Conservation (phyloP, 164 flowering plant species). For the Vitis rupestris region DNA sequence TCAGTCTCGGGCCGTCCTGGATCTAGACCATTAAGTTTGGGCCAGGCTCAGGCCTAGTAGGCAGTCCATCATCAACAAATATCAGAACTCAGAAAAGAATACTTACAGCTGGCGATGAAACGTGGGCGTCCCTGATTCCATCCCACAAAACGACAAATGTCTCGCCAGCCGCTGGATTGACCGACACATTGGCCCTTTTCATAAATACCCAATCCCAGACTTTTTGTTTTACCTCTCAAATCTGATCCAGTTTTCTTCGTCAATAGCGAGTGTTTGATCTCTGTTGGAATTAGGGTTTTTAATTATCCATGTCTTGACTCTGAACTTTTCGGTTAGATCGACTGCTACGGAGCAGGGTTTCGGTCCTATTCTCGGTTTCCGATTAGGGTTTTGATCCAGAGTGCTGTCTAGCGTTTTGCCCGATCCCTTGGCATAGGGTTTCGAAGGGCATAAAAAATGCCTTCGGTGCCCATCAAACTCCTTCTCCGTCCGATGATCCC, state of each 20-base stretch:
- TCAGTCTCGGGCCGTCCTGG: too few species aligned
- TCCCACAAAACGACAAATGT: conserved; percentile 8
- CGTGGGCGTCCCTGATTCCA: conserved; percentile 24
- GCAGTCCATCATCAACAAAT: too few species aligned
- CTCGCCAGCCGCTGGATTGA: background rate
- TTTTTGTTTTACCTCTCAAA: too few species aligned
- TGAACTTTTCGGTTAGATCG: too few species aligned
- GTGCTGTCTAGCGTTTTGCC: background rate
- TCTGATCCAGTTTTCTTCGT: too few species aligned
- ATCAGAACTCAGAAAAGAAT: background rate
- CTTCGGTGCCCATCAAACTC: conserved; percentile 48
- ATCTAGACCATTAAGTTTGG: too few species aligned
- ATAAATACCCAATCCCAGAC: background rate
- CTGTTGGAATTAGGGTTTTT: too few species aligned
- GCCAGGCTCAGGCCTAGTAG: too few species aligned
- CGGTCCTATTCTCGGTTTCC: background rate
- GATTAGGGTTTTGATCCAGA: conserved; percentile 9
- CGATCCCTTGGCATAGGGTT: conserved; percentile 25
- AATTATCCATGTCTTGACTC: too few species aligned
- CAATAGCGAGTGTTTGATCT: too few species aligned
- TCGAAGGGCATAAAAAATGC: conserved; percentile 66
- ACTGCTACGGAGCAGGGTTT: too few species aligned
- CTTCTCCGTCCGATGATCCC: conserved; percentile 26
- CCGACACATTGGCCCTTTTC: background rate
- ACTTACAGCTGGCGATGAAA: background rate